Evolutionary conservation across 805 yeast genomes (phyloP).

Genomic region (Cephaloascus fragrans): DNA sequence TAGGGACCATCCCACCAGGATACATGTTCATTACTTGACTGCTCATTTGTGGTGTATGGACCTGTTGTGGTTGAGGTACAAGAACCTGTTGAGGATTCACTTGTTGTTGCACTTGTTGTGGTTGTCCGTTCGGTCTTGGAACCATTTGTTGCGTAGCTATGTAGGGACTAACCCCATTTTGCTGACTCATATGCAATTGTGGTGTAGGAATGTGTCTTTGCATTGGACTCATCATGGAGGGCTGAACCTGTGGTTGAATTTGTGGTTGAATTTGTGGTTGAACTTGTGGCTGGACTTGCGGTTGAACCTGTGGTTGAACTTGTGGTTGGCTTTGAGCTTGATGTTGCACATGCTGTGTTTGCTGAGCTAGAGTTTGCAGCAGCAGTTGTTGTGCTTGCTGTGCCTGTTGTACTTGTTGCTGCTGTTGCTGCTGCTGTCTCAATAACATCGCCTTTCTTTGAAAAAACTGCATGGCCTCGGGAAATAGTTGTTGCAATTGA

Average conservation of each 20-base stretch:
- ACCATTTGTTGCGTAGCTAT: background rate
- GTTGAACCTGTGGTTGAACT: slow-evolving; percentile 6
- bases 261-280: slow-evolving; percentile 1
- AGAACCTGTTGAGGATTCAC: background rate
- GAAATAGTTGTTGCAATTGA: slow-evolving; percentile 39
- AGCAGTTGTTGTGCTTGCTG: slow-evolving; percentile 13
- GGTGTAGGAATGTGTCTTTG: background rate
- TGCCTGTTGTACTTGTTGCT: slow-evolving; percentile 5
- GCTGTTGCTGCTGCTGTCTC: slow-evolving; percentile 10
- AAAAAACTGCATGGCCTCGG: slow-evolving; percentile 38
- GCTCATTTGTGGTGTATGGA: background rate
- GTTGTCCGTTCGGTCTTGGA: background rate
- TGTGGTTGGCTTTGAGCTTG: slow-evolving; percentile 2
- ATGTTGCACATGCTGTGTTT: slow-evolving; percentile 1
- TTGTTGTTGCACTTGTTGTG: background rate
- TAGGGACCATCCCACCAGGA: no score
- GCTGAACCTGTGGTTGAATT: background rate
- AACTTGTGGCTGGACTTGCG: slow-evolving; percentile 3
- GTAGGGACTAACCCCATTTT: background rate
- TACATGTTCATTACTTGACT: no score
- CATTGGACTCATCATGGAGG: background rate
- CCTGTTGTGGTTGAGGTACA: background rate
- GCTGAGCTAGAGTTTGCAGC: slow-evolving; percentile 12
- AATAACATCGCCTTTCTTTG: slow-evolving; percentile 25
- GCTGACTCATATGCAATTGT: background rate